Evolutionary conservation across 345 rosid genomes (phyloP).

Genomic region (Turritis glabra): DNA sequence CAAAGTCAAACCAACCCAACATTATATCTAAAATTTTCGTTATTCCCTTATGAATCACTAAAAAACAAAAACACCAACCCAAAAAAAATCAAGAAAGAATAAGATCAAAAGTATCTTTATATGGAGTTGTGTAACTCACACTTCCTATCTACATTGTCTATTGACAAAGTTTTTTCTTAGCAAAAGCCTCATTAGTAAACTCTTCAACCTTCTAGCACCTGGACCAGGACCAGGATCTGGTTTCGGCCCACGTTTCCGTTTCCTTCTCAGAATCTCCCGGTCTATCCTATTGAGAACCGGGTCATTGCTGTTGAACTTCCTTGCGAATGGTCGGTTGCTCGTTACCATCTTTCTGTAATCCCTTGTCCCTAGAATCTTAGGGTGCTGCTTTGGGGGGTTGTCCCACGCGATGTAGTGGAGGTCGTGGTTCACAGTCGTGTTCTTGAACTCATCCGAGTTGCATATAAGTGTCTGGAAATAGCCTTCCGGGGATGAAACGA

Average conservation of each 20-base stretch:
- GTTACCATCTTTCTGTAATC: slow-evolving; percentile 70
- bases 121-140: slow-evolving; percentile 12
- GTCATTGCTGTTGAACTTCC: slow-evolving; percentile 78
- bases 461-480: slow-evolving; percentile 90
- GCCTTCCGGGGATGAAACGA: slow-evolving; percentile 86
- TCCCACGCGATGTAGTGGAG: slow-evolving; percentile 94
- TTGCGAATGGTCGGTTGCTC: slow-evolving; percentile 80
- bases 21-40: background rate
- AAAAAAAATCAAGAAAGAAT: slow-evolving; percentile 17
- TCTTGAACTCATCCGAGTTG: slow-evolving; percentile 77
- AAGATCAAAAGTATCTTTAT: slow-evolving; percentile 16
- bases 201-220: slow-evolving; percentile 71
- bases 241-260: slow-evolving; percentile 40
- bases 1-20: slow-evolving; percentile 4
- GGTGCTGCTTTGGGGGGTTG: slow-evolving; percentile 95
- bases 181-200: slow-evolving; percentile 53
- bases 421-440: slow-evolving; percentile 84
- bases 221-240: slow-evolving; percentile 55
- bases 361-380: slow-evolving; percentile 55
- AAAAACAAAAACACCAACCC: background rate
- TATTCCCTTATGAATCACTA: background rate
- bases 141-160: slow-evolving; percentile 63
- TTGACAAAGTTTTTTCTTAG: slow-evolving; percentile 51
- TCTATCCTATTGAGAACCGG: slow-evolving; percentile 77
- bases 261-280: slow-evolving; percentile 60